Evolutionary conservation across 2,329 filamentous ascomycete species (phyloP).

Genomic region (Cadophora gregata): DNA sequence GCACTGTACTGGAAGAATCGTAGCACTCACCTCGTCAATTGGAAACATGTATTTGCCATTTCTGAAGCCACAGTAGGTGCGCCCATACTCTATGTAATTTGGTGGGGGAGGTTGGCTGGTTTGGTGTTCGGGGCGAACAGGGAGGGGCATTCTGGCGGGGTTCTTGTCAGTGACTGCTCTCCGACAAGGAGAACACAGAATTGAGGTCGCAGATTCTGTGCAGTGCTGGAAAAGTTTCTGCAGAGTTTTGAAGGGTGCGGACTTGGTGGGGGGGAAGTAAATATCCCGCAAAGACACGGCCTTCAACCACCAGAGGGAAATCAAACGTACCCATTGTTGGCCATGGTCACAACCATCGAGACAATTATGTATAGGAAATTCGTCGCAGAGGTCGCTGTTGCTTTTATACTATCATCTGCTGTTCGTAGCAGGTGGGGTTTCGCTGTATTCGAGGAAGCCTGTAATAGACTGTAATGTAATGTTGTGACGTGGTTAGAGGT

Average conservation of each 20-base stretch:
- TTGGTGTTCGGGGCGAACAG: slow-evolving; percentile 27
- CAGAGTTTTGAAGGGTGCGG: background rate
- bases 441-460: background rate
- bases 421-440: background rate
- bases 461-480: background rate
- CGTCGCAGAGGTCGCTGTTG: slow-evolving; percentile 18
- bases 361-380: slow-evolving; percentile 21
- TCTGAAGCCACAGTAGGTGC: slow-evolving; percentile 71
- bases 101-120: slow-evolving; percentile 20
- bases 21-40: slow-evolving; percentile 68
- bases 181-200: background rate
- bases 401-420: slow-evolving; percentile 9
- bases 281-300: background rate
- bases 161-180: slow-evolving; percentile 27
- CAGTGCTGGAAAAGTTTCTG: background rate
- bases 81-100: slow-evolving; percentile 67
- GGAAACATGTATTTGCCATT: slow-evolving; percentile 77
- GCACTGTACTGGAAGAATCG: background rate
- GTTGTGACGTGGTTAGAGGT: background rate
- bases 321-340: slow-evolving; percentile 42
- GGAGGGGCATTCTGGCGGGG: slow-evolving; percentile 32
- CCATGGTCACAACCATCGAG: slow-evolving; percentile 42
- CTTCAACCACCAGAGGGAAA: slow-evolving; percentile 11
- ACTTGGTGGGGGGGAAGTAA: slow-evolving; percentile 15
- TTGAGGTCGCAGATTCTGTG: background rate